These are phyloP conservation scores for Talaromyces pinophilus DNA, from an alignment of 2,329 filamentous ascomycete species.

Conservation along the genomic window DNA sequence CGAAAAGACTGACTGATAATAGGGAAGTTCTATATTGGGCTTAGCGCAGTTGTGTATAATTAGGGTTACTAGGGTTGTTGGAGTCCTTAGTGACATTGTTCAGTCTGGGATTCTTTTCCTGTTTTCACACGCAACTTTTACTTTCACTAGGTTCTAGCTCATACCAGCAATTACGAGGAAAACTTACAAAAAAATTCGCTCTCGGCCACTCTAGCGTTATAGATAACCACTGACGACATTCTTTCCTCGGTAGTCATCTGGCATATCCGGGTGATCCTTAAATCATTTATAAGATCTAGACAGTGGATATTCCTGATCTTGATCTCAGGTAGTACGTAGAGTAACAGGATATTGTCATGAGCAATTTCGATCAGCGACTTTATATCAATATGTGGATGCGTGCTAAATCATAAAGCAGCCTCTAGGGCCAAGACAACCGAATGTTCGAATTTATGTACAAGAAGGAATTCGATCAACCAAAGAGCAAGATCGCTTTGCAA, in stretches of 20 bases:
- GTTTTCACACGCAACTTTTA: neutral
- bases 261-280: neutral
- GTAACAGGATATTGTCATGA: neutral
- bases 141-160: neutral
- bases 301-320: neutral
- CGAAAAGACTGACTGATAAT: neutral
- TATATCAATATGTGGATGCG: neutral
- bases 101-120: neutral
- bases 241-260: neutral
- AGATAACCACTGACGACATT: neutral
- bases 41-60: neutral
- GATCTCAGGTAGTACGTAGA: neutral
- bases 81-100: neutral
- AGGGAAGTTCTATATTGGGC: neutral
- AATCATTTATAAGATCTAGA: neutral
- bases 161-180: neutral
- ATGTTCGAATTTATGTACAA: neutral
- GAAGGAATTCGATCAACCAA: neutral
- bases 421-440: neutral
- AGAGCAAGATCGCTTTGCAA: neutral
- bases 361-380: neutral
- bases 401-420: neutral
- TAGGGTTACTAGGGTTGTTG: neutral
- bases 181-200: neutral
- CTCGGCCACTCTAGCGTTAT: neutral